Evolutionary conservation across 2,329 filamentous ascomycete genomes (phyloP).

Genomic region (Aspergillus tubingensis): DNA sequence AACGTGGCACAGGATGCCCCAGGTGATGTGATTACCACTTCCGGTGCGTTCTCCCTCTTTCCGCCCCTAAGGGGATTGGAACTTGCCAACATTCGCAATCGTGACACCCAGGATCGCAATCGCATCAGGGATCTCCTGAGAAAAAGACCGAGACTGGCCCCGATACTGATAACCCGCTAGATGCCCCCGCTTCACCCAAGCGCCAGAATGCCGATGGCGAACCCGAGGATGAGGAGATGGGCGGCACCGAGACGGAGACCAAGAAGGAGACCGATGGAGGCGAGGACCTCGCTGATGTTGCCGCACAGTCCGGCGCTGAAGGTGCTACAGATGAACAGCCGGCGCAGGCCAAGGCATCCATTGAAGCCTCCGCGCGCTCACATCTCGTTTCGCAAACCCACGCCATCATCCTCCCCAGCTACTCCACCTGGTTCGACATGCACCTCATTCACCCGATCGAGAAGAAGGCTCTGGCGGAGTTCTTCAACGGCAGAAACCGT

Average conservation of each 20-base stretch:
- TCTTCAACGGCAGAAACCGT: constrained; percentile 97
- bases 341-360: constrained; percentile 73
- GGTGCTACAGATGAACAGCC: constrained; percentile 56
- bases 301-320: constrained; percentile 48
- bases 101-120: constrained; percentile 33
- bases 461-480: constrained; percentile 92
- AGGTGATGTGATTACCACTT: constrained; percentile 31
- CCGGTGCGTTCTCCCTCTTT: constrained; percentile 32
- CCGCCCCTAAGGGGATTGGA: constrained; percentile 13
- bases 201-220: constrained; percentile 59
- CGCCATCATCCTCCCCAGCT: constrained; percentile 93
- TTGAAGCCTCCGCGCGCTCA: constrained; percentile 84
- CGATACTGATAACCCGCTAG: constrained; percentile 65
- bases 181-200: constrained; percentile 66
- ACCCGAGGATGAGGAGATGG: constrained; percentile 78
- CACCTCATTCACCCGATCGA: constrained; percentile 86
- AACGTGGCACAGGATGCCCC: constrained; percentile 32
- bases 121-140: constrained; percentile 33
- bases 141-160: constrained; percentile 31
- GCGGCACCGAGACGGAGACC: constrained; percentile 56
- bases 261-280: constrained; percentile 49
- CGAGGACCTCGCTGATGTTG: constrained; percentile 50
- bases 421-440: constrained; percentile 99
- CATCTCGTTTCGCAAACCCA: constrained; percentile 93
- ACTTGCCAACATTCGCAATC: constrained; percentile 24